Evolutionary conservation across 1,139 yeast genomes (phyloP), one percentile per base, ranked within the genome.

Genomic region (Kurtzmaniella quercitrusa): DNA sequence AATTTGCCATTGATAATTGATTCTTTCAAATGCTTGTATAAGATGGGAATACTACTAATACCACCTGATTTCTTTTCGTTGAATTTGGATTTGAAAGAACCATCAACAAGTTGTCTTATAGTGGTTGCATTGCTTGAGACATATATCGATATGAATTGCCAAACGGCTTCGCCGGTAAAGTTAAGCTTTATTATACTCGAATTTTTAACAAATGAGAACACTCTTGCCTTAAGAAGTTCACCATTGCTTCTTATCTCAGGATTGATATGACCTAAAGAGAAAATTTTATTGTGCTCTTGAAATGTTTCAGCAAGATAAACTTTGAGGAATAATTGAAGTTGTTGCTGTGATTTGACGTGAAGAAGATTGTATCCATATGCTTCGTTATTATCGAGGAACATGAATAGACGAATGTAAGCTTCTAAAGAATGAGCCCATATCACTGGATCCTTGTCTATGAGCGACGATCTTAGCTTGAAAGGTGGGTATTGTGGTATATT

Each of bases 391-490:
- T 76, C 58, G 33, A 83, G 58, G 46, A 66, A 74, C 45, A 71
- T 68, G 50, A 80, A 70, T 17, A 79, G 63, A 20, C 59, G 58
- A 42, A 83, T 77, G 56, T 83, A 85, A 3, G 78, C 78, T 49
- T 82, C 86, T 14, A 84, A 62, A 23, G 83, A 62, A 57, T 84
- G 88, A 2, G 76, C 84, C 89, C 91, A 85, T 9, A 85, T 84
- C 28, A 85, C 89, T 0, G 94, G 94, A 55, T 85, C 94, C 51
- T 80, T 84, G 53, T 85, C 93, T 8, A 84, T 82, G 53, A 85
- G 66, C 8, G 88, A 80, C 0, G 91, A 84, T 34, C 93, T 66
- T 26, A 85, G 70, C 47, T 76, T 74, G 61, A 84, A 84, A 1
- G 89, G 89, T 2, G 93, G 93, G 47, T 78, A 85, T 34, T 77